Evolutionary conservation across 2,329 filamentous ascomycete species (phyloP).

Genomic region (Cadophora gregata): DNA sequence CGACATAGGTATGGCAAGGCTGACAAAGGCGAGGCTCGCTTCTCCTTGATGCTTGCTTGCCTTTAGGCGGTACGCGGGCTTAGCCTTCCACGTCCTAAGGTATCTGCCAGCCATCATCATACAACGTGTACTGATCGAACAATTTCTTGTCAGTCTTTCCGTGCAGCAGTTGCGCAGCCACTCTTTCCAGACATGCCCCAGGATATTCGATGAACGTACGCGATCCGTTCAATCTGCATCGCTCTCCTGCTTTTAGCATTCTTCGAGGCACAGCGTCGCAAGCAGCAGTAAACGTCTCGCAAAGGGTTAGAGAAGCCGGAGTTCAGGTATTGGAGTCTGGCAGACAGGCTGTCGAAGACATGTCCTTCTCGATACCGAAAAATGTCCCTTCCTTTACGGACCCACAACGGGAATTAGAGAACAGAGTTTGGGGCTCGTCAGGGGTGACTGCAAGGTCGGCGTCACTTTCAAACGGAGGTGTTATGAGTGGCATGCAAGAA

Average conservation of each 20-base stretch:
- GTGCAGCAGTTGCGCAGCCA: slow-evolving; percentile 29
- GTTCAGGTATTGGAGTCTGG: slow-evolving; percentile 54
- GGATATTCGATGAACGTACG: slow-evolving; percentile 46
- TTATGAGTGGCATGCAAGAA: slow-evolving; percentile 62
- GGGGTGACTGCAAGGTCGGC: slow-evolving; percentile 51
- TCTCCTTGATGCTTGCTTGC: background rate
- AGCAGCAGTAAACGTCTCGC: slow-evolving; percentile 52
- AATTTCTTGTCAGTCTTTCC: slow-evolving; percentile 18
- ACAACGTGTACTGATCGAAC: slow-evolving; percentile 28
- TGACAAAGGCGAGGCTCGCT: slow-evolving; percentile 6
- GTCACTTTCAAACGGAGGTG: slow-evolving; percentile 41
- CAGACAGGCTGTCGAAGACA: slow-evolving; percentile 51
- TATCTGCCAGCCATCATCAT: slow-evolving; percentile 11
- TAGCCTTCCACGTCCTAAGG: slow-evolving; percentile 13
- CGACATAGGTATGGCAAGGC: background rate
- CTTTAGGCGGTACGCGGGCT: slow-evolving; percentile 8
- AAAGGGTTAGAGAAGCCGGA: slow-evolving; percentile 56
- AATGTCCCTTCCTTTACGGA: slow-evolving; percentile 73
- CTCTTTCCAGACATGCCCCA: slow-evolving; percentile 40
- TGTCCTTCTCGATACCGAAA: slow-evolving; percentile 70
- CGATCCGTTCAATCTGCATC: slow-evolving; percentile 45
- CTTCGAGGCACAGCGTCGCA: slow-evolving; percentile 56
- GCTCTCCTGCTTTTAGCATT: slow-evolving; percentile 55
- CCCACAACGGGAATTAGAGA: slow-evolving; percentile 68
- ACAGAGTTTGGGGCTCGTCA: slow-evolving; percentile 67